Base-by-base conservation (phyloP, 2,329 filamentous ascomycete genomes). In the Cordyceps cateniannulata region DNA sequence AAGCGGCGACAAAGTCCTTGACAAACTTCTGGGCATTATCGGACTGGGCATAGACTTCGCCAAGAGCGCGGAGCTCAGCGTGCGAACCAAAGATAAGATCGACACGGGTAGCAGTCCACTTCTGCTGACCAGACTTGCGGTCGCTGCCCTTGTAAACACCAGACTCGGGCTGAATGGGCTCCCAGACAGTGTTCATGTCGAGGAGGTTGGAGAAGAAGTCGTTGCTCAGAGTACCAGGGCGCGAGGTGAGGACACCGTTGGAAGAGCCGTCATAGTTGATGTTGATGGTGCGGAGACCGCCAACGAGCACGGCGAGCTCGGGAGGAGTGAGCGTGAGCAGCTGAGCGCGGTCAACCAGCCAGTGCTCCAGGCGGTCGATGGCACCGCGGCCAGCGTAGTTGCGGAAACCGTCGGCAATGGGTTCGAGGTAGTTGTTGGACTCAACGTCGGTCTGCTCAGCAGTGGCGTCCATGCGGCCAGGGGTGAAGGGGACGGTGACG, bases 181-280 rank as follows among this genome's bases (percentile, higher is more conserved):
- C 68, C 89, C 89, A 92, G 24, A 75, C 77, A 7, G 82, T 89
- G 72, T 74, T 76, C 68, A 81, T 83, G 69, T 91, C 88, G 25
- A 93, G 82, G 1, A 93, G 79, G 76, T 92, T 91, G 73, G 90
- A 82, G 69, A 93, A 93, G 81, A 91, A 93, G 76, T 92, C 89
- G 74, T 89, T 91, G 69, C 85, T 89, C 67, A 93, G 79, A 66
- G 83, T 74, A 47, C 89, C 89, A 1, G 87, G 86, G 8, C 78
- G 79, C 66, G 80, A 79, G 61, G 89, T 93, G 69, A 92, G 79
- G 62, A 92, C 81, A 62, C 89, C 89, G 62, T 83, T 74, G 25
- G 77, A 70, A 0, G 87, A 90, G 47, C 85, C 85, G 66, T 92
- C 87, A 64, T 79, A 90, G 79, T 92, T 93, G 71, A 83, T 77